Evolutionary conservation across 257 asterid genomes (phyloP).

Genomic region (Salvia rosmarinus): DNA sequence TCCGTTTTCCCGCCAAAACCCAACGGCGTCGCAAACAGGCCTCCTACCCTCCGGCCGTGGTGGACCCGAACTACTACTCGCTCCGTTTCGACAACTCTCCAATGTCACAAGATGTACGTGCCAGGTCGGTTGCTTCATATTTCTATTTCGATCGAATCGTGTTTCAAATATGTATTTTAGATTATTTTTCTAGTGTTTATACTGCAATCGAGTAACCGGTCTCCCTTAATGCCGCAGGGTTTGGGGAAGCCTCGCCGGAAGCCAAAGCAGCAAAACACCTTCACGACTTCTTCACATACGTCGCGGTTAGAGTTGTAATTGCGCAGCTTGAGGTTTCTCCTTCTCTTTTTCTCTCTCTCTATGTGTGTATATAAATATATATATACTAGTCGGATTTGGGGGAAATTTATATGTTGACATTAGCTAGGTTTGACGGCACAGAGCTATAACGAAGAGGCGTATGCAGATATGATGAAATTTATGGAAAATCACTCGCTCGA

Average conservation of each 20-base stretch:
- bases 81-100: constrained; percentile 43
- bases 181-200: background rate
- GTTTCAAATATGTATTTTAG: background rate
- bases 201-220: too few species aligned
- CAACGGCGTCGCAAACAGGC: constrained; percentile 32
- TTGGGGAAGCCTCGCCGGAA: constrained; percentile 91
- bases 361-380: background rate
- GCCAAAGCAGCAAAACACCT: constrained; percentile 77
- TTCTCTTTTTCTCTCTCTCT: background rate
- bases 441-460: constrained; percentile 85
- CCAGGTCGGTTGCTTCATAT: constrained; percentile 57
- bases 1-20: constrained; percentile 39
- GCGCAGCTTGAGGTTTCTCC: constrained; percentile 77
- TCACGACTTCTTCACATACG: constrained; percentile 78
- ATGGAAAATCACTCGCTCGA: constrained; percentile 58
- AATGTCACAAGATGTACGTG: constrained; percentile 85
- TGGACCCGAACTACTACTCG: background rate
- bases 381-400: background rate
- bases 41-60: constrained; percentile 41
- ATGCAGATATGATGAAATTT: constrained; percentile 65
- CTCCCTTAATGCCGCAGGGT: constrained; percentile 55
- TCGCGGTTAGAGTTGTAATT: constrained; percentile 69
- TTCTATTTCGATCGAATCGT: background rate
- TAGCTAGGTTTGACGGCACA: constrained; percentile 48
- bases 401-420: constrained; percentile 24